A percentile compares a stretch with the other conserved stretches of the same genome.
Evolutionary conservation across 768 basidiomycete species (phyloP).

Genomic region (Lentinula raphanica): DNA sequence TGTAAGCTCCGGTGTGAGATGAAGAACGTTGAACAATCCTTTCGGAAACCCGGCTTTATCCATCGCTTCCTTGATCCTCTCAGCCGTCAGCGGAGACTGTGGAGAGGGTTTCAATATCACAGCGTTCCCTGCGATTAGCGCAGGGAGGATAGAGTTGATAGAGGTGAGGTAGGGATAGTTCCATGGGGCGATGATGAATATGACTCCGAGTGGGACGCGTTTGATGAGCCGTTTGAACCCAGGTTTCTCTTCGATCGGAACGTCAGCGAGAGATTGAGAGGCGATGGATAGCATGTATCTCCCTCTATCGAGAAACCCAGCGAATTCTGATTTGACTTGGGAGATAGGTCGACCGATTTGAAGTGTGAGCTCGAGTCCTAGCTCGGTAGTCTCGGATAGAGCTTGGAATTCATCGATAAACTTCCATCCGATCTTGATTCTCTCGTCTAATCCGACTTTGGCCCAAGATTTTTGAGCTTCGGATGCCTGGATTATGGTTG

Average conservation of each 20-base stretch:
- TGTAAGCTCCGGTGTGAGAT: slow-evolving; percentile 62
- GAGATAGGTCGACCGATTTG: slow-evolving; percentile 92
- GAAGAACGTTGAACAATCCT: slow-evolving; percentile 69
- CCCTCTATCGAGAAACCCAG: slow-evolving; percentile 77
- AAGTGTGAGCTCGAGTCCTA: slow-evolving; percentile 70
- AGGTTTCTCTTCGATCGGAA: slow-evolving; percentile 76
- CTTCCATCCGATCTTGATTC: slow-evolving; percentile 57
- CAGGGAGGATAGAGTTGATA: slow-evolving; percentile 89
- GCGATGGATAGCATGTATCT: slow-evolving; percentile 86
- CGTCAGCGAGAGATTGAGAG: slow-evolving; percentile 62
- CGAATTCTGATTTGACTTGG: slow-evolving; percentile 74
- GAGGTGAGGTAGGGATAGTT: slow-evolving; percentile 90
- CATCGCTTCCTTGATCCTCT: slow-evolving; percentile 69
- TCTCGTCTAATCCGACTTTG: slow-evolving; percentile 64
- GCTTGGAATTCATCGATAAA: slow-evolving; percentile 47
- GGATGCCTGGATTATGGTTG: slow-evolving; percentile 44
- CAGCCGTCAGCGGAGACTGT: slow-evolving; percentile 87
- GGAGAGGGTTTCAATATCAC: slow-evolving; percentile 95
- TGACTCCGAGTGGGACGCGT: slow-evolving; percentile 79
- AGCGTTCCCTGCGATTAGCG: slow-evolving; percentile 84
- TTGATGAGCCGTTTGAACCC: slow-evolving; percentile 83
- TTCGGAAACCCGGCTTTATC: slow-evolving; percentile 73
- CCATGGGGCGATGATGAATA: slow-evolving; percentile 88
- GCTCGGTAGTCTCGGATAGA: slow-evolving; percentile 37
- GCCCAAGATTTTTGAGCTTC: slow-evolving; percentile 75